These are phyloP conservation scores for Magnaporthiopsis poae DNA, from an alignment of 2,329 filamentous ascomycete species.

Conservation along the genomic window DNA sequence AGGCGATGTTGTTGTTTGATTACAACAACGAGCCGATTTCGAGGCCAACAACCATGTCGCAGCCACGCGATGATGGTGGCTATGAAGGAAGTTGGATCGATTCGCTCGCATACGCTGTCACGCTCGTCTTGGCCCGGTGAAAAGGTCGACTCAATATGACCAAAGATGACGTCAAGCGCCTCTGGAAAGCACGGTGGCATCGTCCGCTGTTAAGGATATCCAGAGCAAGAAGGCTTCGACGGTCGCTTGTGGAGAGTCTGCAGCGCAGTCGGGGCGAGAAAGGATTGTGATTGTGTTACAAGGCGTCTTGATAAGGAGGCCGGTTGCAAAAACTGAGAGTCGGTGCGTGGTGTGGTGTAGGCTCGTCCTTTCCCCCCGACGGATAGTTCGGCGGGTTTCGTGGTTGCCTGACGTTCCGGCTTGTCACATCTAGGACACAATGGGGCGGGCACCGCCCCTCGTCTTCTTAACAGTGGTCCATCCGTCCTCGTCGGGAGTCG, in stretches of 20 bases:
- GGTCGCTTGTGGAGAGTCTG: neutral
- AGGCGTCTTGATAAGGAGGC: neutral
- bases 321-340: neutral
- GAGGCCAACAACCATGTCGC: neutral
- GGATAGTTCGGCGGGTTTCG: neutral
- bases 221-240: neutral
- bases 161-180: neutral
- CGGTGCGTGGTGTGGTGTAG: no score
- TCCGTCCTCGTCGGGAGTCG: slow-evolving; percentile 44
- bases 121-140: neutral
- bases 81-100: neutral
- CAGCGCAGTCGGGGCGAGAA: neutral
- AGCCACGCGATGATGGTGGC: neutral
- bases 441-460: slow-evolving; percentile 3
- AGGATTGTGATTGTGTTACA: neutral
- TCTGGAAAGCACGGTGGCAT: neutral
- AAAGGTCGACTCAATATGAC: neutral
- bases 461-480: slow-evolving; percentile 47
- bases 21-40: neutral
- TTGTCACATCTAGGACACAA: slow-evolving; percentile 7
- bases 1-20: neutral
- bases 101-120: neutral
- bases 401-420: neutral
- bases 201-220: neutral
- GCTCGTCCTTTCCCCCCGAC: neutral